These are phyloP conservation scores for Isatis lusitanica DNA, from an alignment of 441 rosid species.

Conservation along the genomic window DNA sequence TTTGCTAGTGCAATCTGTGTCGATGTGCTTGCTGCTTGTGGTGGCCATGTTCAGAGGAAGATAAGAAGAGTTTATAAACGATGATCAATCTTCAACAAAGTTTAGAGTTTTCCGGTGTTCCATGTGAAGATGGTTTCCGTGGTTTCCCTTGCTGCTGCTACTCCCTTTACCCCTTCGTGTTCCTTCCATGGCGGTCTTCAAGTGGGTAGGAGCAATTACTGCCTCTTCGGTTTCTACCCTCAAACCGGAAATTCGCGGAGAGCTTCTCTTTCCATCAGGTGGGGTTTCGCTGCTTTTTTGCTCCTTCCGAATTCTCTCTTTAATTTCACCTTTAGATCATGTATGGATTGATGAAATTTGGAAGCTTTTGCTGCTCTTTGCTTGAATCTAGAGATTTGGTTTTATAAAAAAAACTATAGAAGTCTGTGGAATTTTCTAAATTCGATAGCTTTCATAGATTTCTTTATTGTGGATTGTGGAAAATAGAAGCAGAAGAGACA, in stretches of 20 bases:
- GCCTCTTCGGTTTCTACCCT: slow-evolving; percentile 35
- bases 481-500: background rate
- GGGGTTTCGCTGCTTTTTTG: background rate
- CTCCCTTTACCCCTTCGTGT: slow-evolving; percentile 15
- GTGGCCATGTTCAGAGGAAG: slow-evolving; percentile 8
- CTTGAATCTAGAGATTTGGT: background rate
- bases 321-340: background rate
- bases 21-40: background rate
- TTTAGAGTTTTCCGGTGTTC: background rate
- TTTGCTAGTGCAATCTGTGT: slow-evolving; percentile 13
- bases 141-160: slow-evolving; percentile 27
- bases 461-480: background rate
- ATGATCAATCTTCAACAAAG: background rate
- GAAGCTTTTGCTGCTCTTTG: background rate
- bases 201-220: slow-evolving; percentile 25
- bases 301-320: slow-evolving; percentile 28
- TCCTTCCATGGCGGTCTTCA: slow-evolving; percentile 33
- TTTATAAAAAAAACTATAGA: background rate
- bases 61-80: slow-evolving; percentile 5
- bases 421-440: background rate
- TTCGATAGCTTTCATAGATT: background rate
- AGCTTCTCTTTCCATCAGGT: slow-evolving; percentile 40
- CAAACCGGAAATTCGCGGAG: slow-evolving; percentile 28
- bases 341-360: background rate
- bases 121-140: slow-evolving; percentile 9